These are phyloP conservation scores for Aspergillus glaucus DNA, from an alignment of 2,329 filamentous ascomycete genomes.

Conservation along the genomic window DNA sequence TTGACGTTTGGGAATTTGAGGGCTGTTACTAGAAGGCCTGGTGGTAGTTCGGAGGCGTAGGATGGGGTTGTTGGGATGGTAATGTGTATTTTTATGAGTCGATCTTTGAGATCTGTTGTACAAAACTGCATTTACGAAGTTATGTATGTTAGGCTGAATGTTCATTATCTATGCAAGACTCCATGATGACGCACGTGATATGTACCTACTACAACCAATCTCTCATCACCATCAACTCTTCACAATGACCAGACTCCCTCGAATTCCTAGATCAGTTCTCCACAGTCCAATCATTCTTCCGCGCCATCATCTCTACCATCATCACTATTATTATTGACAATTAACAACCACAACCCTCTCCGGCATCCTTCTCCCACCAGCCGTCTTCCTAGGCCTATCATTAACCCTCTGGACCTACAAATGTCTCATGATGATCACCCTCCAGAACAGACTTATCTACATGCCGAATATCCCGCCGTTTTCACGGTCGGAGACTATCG, in stretches of 20 bases:
- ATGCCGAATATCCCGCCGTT: conserved; percentile 70
- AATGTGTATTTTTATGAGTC: neutral
- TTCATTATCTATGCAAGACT: too few relatives aligned
- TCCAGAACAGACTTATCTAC: conserved; percentile 78
- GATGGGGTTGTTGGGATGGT: too few relatives aligned
- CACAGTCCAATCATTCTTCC: neutral
- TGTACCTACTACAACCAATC: neutral
- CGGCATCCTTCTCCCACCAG: conserved; percentile 55
- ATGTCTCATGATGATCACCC: conserved; percentile 67
- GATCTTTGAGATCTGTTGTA: neutral
- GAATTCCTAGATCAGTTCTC: neutral
- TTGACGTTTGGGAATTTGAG: conserved; percentile 81
- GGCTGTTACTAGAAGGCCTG: conserved; percentile 31
- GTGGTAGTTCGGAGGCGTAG: neutral
- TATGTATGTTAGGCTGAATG: too few relatives aligned
- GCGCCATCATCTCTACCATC: neutral
- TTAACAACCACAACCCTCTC: conserved; percentile 28
- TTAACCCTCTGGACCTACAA: conserved; percentile 58
- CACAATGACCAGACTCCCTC: neutral
- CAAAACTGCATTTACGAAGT: neutral
- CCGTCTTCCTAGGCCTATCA: conserved; percentile 60
- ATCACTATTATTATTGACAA: neutral
- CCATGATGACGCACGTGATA: neutral
- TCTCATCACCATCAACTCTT: neutral
- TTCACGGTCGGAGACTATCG: conserved; percentile 60